phyloP scores from a whole-genome alignment of 768 basidiomycete genomes.

The Cyathus striatus region DNA sequence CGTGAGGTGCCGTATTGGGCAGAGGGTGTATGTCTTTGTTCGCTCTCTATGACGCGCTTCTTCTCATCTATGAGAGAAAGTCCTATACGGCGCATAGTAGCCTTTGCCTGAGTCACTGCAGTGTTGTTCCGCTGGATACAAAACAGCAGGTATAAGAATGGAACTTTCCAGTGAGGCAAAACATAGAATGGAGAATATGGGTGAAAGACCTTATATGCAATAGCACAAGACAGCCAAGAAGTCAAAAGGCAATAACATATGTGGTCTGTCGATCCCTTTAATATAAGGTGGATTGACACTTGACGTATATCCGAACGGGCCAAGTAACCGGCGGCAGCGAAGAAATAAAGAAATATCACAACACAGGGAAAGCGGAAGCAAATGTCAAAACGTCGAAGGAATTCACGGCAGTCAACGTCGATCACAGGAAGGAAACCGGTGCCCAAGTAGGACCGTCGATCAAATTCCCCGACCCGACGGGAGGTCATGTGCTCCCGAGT shows the following conservation, averaged over 20 bases:
- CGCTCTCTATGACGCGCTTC: constrained; percentile 28
- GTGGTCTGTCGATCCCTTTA: no score
- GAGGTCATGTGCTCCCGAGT: no score
- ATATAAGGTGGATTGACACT: background rate
- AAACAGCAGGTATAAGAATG: background rate
- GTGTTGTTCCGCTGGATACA: constrained; percentile 41
- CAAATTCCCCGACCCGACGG: background rate
- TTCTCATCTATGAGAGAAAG: constrained; percentile 47
- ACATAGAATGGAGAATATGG: background rate
- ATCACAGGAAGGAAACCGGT: background rate
- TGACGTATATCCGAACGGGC: background rate
- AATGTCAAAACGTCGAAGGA: background rate
- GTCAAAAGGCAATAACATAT: no score
- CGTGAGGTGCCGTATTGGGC: constrained; percentile 1
- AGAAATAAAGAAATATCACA: background rate
- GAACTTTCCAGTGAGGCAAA: background rate
- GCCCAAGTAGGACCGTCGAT: background rate
- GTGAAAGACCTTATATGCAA: no score
- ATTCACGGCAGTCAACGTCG: background rate
- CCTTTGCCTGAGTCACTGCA: constrained; percentile 35
- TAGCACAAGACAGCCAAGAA: no score
- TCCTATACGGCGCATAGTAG: constrained; percentile 49
- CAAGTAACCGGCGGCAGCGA: background rate
- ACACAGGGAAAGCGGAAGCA: background rate
- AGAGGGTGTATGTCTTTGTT: constrained; percentile 10